Base-by-base conservation (phyloP, 805 yeast genomes). In the Saccharomycodes ludwigii region DNA sequence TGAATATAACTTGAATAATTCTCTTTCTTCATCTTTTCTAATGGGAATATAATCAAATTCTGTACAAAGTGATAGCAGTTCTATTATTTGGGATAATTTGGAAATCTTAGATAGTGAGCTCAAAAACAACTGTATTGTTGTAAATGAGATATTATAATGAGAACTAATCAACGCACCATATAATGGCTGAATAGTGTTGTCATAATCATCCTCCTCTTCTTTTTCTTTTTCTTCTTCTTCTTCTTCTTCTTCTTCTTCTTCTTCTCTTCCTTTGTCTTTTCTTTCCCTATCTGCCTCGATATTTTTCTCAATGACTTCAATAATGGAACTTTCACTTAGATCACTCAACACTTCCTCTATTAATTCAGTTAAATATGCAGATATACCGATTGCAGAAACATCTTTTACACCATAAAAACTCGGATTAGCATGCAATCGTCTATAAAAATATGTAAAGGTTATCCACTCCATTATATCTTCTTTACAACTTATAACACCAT, bases 401-500 rank as follows among this genome's bases (percentile, higher is more conserved):
- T 76, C 81, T 24, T 61, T 61, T 6, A 83, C 68, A n/a, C 85
- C 95, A 48, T 91, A 91, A 49, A 69, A 91, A 36, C 91, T 73
- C 3, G 98, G 96, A 50, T 91, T 91, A 21, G 70, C 65, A 34
- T 73, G 78, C 14, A 91, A 50, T 31, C 97, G 63, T 40, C 93
- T 64, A 54, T 83, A 91, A 46, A 86, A 80, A 43, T 75, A 80
- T 0, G 94, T 68, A 49, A 70, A 82, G 0, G 95, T 80, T 21
- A 91, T 47, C 93, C 94, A 84, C 46, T 88, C 95, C 37, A 91
- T 71, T 44, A 94, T 82, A 42, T 80, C 91, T 44, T 86, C 95
- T 47, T 80, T 73, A 6, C 70, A 63, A 28, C 61, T 65, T 35
- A 88, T 67, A 10, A 74, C 61, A 2, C 71, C 61, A 5, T 74